Percentiles rank a stretch among this genome's conserved stretches.
phyloP scores from a whole-genome alignment of 2,329 filamentous ascomycete genomes.

The Triangularia verruculosa region DNA sequence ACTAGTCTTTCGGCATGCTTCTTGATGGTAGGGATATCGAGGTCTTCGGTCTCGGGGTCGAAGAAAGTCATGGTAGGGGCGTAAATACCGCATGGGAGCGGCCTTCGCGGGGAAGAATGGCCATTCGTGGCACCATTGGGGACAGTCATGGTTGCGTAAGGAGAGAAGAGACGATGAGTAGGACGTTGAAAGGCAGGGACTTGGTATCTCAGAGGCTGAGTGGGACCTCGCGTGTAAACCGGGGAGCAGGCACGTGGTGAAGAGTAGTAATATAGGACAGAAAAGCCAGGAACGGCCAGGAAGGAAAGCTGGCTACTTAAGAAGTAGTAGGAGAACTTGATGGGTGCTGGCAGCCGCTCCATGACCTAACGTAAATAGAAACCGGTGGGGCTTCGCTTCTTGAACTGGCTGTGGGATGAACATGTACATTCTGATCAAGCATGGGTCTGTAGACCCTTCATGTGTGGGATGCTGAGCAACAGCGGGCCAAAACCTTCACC shows the following conservation, averaged over 20 bases:
- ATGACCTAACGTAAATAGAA: slow-evolving; percentile 37
- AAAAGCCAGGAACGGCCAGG: slow-evolving; percentile 7
- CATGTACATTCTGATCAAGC: slow-evolving; percentile 28
- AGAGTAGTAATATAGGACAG: slow-evolving; percentile 1
- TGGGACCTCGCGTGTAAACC: neutral
- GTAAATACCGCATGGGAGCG: slow-evolving; percentile 79
- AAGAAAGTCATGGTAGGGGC: slow-evolving; percentile 92
- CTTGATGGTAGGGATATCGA: slow-evolving; percentile 77
- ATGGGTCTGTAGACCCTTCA: neutral
- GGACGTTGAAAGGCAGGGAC: slow-evolving; percentile 1
- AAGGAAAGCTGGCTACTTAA: slow-evolving; percentile 32
- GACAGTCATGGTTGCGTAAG: slow-evolving; percentile 34
- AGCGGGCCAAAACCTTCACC: neutral
- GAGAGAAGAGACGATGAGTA: slow-evolving; percentile 10
- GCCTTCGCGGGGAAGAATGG: slow-evolving; percentile 42
- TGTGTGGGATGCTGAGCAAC: neutral
- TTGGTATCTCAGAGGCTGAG: slow-evolving; percentile 5
- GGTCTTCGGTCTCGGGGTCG: slow-evolving; percentile 75
- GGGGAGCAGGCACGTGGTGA: slow-evolving; percentile 9
- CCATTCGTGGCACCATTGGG: slow-evolving; percentile 35
- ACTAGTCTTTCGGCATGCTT: slow-evolving; percentile 77
- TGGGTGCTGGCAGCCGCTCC: slow-evolving; percentile 25
- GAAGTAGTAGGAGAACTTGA: slow-evolving; percentile 25
- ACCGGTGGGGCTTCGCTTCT: slow-evolving; percentile 32
- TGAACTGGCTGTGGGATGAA: slow-evolving; percentile 26